Conservation (phyloP, 176 grass and related monocot species). For the Aegilops speltoides region DNA sequence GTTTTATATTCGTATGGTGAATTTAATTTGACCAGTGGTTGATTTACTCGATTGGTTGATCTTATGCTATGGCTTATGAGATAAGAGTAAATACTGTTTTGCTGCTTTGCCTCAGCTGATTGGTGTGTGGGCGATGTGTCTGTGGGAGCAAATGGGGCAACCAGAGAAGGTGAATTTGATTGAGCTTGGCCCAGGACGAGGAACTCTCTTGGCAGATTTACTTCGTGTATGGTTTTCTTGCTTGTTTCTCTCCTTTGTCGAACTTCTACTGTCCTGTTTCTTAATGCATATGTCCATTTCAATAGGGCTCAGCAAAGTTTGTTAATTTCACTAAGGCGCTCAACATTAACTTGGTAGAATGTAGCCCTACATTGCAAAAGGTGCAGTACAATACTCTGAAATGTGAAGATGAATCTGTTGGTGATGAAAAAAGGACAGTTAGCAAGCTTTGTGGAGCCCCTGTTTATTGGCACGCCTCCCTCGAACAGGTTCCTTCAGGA, state of each 20-base stretch:
- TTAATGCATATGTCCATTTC: conserved; percentile 21
- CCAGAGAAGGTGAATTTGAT: conserved; percentile 83
- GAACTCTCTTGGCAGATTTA: conserved; percentile 88
- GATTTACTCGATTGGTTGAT: background rate
- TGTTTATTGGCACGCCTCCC: conserved; percentile 70
- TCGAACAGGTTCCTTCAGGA: conserved; percentile 94
- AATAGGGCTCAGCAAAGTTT: conserved; percentile 83
- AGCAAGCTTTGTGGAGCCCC: conserved; percentile 65
- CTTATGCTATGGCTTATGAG: background rate
- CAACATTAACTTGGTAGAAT: conserved; percentile 92
- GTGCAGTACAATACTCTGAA: conserved; percentile 78
- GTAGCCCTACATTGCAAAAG: conserved; percentile 74
- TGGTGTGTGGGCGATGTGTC: conserved; percentile 84
- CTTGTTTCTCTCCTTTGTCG: background rate
- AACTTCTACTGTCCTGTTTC: conserved; percentile 11
- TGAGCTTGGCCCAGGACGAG: conserved; percentile 90
- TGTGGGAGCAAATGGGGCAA: conserved; percentile 93
- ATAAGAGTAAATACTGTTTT: conserved; percentile 3
- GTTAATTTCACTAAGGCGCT: conserved; percentile 71
- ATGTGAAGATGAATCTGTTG: conserved; percentile 57
- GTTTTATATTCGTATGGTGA: background rate
- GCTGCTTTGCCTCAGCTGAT: conserved; percentile 59
- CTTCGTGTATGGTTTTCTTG: conserved; percentile 55
- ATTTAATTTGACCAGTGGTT: background rate
- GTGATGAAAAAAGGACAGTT: conserved; percentile 52